Conservation (phyloP, 129 eudicot species). For the Pseudognaphalium luteoalbum region DNA sequence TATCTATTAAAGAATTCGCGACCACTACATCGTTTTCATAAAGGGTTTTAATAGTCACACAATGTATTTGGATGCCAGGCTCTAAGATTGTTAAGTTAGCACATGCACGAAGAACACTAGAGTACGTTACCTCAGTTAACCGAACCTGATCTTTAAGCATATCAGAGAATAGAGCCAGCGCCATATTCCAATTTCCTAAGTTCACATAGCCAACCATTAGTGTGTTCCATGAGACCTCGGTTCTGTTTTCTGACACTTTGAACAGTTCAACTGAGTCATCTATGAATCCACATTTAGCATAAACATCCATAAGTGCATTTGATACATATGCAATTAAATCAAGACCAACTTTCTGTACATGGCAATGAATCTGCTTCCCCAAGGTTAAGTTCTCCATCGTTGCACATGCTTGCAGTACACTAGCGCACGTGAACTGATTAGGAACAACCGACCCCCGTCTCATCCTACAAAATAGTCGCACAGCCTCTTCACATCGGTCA, state of each 20-base stretch:
- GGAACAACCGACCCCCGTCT: constrained; percentile 45
- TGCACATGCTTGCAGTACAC: constrained; percentile 72
- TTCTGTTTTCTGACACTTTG: constrained; percentile 39
- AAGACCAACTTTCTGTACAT: constrained; percentile 57
- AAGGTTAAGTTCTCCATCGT: constrained; percentile 34
- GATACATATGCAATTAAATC: constrained; percentile 56
- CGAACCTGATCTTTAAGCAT: constrained; percentile 53
- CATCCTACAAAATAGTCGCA: constrained; percentile 56
- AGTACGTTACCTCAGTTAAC: constrained; percentile 67
- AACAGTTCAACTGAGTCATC: constrained; percentile 50
- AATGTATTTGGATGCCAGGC: constrained; percentile 63
- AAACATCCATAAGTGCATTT: constrained; percentile 80
- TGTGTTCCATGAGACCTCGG: constrained; percentile 84
- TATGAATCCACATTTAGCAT: constrained; percentile 73
- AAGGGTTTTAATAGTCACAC: constrained; percentile 49
- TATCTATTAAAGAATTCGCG: constrained; percentile 63
- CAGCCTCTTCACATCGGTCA: constrained; percentile 57
- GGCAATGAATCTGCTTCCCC: constrained; percentile 66
- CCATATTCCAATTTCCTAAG: constrained; percentile 53
- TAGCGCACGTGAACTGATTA: constrained; percentile 73
- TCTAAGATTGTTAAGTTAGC: constrained; percentile 61
- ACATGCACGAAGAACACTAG: constrained; percentile 68
- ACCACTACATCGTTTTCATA: constrained; percentile 45
- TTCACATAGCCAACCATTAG: constrained; percentile 72
- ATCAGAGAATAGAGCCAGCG: constrained; percentile 44